Percentiles rank a stretch among this genome's conserved stretches.
phyloP scores from a whole-genome alignment of 1,284 basidiomycete species.

The Bjerkandera adusta region DNA sequence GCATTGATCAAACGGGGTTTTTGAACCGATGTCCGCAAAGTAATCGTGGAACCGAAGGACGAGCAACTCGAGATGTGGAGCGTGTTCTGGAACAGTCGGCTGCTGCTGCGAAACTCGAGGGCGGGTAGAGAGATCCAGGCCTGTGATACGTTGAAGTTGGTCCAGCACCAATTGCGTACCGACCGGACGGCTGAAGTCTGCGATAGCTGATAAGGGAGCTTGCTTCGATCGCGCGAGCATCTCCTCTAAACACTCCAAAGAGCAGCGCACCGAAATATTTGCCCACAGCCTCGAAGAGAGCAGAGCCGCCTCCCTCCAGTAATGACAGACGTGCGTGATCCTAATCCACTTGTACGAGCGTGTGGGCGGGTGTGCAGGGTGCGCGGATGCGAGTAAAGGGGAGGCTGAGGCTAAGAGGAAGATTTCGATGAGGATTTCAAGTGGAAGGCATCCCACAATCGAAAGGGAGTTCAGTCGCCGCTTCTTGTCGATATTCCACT shows the following conservation, averaged over 20 bases:
- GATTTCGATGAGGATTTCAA: too few species aligned
- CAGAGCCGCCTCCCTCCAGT: slow-evolving; percentile 12
- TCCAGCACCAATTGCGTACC: not conserved
- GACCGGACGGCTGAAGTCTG: not conserved
- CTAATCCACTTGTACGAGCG: slow-evolving; percentile 5
- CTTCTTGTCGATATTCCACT: too few species aligned
- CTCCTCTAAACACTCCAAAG: not conserved
- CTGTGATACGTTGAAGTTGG: not conserved
- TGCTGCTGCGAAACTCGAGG: not conserved
- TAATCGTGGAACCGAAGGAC: not conserved
- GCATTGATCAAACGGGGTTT: not conserved
- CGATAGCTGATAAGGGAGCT: not conserved
- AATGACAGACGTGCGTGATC: slow-evolving; percentile 14
- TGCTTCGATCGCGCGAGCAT: slow-evolving; percentile 6
- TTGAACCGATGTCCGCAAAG: not conserved
- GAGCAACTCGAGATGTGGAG: not conserved
- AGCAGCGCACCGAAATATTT: not conserved
- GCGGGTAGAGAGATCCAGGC: not conserved
- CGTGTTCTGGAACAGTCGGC: not conserved
- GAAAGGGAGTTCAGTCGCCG: too few species aligned
- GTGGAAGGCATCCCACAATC: too few species aligned
- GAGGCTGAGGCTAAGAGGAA: too few species aligned
- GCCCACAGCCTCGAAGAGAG: slow-evolving; percentile 9
- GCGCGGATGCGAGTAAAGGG: too few species aligned
- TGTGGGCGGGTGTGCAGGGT: too few species aligned